Conservation (phyloP, 2,329 filamentous ascomycete genomes). For the Pseudopithomyces maydicus region DNA sequence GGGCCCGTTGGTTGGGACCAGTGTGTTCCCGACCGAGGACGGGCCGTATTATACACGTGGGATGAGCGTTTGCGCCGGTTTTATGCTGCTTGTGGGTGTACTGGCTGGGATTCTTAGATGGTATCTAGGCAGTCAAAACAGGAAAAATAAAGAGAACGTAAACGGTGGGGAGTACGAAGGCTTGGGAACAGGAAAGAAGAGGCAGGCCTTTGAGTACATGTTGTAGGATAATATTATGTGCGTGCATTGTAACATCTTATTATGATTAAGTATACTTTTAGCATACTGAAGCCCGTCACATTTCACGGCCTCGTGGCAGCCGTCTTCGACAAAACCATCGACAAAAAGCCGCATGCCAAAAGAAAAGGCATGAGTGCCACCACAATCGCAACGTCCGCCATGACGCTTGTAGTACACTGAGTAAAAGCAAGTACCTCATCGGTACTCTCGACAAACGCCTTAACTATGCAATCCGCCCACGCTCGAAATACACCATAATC, state of each 20-base stretch:
- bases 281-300: conserved; percentile 25
- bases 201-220: conserved; percentile 35
- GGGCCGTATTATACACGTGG: conserved; percentile 56
- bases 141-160: conserved; percentile 9
- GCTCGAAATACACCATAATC: not conserved
- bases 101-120: conserved; percentile 51
- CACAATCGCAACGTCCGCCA: conserved; percentile 12
- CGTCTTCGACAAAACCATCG: conserved; percentile 5
- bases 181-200: conserved; percentile 28
- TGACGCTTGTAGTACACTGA: conserved; percentile 8
- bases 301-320: conserved; percentile 11
- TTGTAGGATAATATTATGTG: conserved; percentile 16
- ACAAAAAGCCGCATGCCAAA: conserved; percentile 3
- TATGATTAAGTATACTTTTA: conserved; percentile 19
- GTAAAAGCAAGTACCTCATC: conserved; percentile 1
- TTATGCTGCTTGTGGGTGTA: conserved; percentile 55
- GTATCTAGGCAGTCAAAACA: conserved; percentile 42
- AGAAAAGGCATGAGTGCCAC: conserved; percentile 12
- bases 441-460: conserved; percentile 16
- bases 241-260: no score
- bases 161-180: conserved; percentile 28
- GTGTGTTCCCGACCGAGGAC: conserved; percentile 58
- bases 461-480: conserved; percentile 16
- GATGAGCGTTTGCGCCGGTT: conserved; percentile 56
- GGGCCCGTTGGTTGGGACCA: conserved; percentile 67